Percentiles rank a stretch among this genome's conserved stretches.
Conservation (phyloP, 345 rosid species). For the Erodium maritimum region DNA sequence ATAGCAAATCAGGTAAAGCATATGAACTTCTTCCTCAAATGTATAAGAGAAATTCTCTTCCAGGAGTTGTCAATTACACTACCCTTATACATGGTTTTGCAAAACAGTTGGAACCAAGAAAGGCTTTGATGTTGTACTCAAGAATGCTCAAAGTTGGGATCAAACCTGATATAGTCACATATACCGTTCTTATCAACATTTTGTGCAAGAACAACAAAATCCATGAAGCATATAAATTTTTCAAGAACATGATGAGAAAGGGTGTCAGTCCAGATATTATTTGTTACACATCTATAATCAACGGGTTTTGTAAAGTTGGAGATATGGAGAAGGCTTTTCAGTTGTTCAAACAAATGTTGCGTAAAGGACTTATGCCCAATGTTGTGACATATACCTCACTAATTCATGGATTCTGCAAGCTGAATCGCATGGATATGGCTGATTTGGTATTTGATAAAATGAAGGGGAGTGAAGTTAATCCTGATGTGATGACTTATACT, state of each 20-base stretch:
- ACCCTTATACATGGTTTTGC: conserved; percentile 35
- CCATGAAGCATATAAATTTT: conserved; percentile 24
- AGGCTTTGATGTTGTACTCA: conserved; percentile 22
- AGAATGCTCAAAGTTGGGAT: conserved; percentile 36
- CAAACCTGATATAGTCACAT: conserved; percentile 21
- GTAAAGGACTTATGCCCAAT: conserved; percentile 21
- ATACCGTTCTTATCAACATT: conserved; percentile 36
- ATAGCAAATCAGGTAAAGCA: conserved; percentile 22
- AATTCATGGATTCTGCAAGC: conserved; percentile 35
- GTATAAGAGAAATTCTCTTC: conserved; percentile 35
- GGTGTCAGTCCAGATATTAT: conserved; percentile 31
- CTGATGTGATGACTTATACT: conserved; percentile 34
- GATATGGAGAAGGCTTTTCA: conserved; percentile 31
- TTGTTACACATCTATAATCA: conserved; percentile 32
- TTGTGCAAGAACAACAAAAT: conserved; percentile 15
- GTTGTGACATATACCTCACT: conserved; percentile 39
- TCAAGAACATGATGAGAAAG: conserved; percentile 24
- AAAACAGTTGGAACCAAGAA: conserved; percentile 20
- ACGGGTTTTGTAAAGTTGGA: conserved; percentile 32
- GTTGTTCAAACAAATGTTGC: conserved; percentile 21
- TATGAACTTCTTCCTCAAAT: conserved; percentile 35
- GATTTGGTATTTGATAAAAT: conserved; percentile 25
- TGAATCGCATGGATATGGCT: conserved; percentile 33
- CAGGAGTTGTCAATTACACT: conserved; percentile 20
- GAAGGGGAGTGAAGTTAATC: conserved; percentile 21